Conservation (phyloP, 2,329 filamentous ascomycete species). For the Aspergillus oerlinghausenensis region DNA sequence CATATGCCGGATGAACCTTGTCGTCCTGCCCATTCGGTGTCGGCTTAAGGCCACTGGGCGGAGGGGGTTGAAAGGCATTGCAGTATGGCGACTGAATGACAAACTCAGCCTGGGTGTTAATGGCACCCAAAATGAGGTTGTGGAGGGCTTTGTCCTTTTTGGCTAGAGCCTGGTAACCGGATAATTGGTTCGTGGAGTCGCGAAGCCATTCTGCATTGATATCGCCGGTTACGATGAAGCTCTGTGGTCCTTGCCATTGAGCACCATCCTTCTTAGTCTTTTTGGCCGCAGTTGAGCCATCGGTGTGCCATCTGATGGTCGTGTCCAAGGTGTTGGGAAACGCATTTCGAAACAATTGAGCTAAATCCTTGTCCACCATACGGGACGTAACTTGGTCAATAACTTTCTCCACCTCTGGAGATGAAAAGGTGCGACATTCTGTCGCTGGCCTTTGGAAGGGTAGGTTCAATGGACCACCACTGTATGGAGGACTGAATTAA, state of each 20-base stretch:
- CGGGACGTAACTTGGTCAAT: conserved; percentile 75
- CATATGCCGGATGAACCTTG: conserved; percentile 77
- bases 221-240: conserved; percentile 89
- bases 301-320: conserved; percentile 80
- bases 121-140: conserved; percentile 80
- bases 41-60: conserved; percentile 68
- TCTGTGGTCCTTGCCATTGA: conserved; percentile 79
- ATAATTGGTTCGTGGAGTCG: conserved; percentile 88
- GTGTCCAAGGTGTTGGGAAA: conserved; percentile 91
- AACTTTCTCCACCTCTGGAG: conserved; percentile 78
- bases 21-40: conserved; percentile 79
- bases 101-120: conserved; percentile 93
- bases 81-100: conserved; percentile 94
- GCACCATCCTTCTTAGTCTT: conserved; percentile 48
- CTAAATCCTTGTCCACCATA: conserved; percentile 81
- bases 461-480: conserved; percentile 70
- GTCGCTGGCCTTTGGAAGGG: conserved; percentile 80
- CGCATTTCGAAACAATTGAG: conserved; percentile 88
- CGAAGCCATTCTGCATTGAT: conserved; percentile 91
- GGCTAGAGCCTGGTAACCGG: conserved; percentile 81
- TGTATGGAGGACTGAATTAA: conserved; percentile 64
- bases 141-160: conserved; percentile 74
- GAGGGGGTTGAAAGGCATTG: conserved; percentile 95
- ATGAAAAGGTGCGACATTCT: conserved; percentile 84
- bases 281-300: conserved; percentile 45